Evolutionary conservation across 495 filamentous ascomycete species (phyloP).

Genomic region (Podospora didyma): DNA sequence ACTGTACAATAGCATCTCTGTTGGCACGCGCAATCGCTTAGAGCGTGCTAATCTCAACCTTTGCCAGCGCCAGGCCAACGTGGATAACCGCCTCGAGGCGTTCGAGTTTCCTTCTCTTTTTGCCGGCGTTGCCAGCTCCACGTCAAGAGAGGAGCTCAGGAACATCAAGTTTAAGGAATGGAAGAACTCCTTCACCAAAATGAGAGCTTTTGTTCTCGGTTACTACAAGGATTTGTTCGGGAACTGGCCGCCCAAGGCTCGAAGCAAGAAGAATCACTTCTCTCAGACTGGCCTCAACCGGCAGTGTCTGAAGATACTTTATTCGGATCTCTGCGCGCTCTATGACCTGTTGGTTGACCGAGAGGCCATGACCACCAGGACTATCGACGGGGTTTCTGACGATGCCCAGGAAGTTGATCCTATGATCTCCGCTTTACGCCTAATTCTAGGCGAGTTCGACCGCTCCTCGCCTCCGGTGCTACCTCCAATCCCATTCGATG

Average conservation of each 20-base stretch:
- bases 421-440: slow-evolving; percentile 54
- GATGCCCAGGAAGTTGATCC: slow-evolving; percentile 37
- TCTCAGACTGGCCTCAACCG: slow-evolving; percentile 83
- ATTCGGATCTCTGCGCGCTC: slow-evolving; percentile 77
- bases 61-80: slow-evolving; percentile 58
- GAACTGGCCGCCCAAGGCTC: slow-evolving; percentile 89
- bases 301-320: slow-evolving; percentile 73
- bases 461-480: slow-evolving; percentile 80
- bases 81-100: slow-evolving; percentile 62
- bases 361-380: slow-evolving; percentile 51
- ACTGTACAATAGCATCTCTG: slow-evolving; percentile 63
- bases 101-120: slow-evolving; percentile 93
- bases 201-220: slow-evolving; percentile 68
- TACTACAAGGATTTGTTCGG: slow-evolving; percentile 84
- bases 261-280: slow-evolving; percentile 87
- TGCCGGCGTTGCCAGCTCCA: slow-evolving; percentile 80
- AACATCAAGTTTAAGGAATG: slow-evolving; percentile 78
- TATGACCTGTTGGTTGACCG: slow-evolving; percentile 90
- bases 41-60: slow-evolving; percentile 81
- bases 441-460: slow-evolving; percentile 81
- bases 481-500: slow-evolving; percentile 88
- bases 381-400: slow-evolving; percentile 48
- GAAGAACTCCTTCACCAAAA: slow-evolving; percentile 66
- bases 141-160: slow-evolving; percentile 66
- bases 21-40: slow-evolving; percentile 69